These are phyloP conservation scores for Yarrowia porcina DNA, from an alignment of 805 yeast species.

Conservation along the genomic window DNA sequence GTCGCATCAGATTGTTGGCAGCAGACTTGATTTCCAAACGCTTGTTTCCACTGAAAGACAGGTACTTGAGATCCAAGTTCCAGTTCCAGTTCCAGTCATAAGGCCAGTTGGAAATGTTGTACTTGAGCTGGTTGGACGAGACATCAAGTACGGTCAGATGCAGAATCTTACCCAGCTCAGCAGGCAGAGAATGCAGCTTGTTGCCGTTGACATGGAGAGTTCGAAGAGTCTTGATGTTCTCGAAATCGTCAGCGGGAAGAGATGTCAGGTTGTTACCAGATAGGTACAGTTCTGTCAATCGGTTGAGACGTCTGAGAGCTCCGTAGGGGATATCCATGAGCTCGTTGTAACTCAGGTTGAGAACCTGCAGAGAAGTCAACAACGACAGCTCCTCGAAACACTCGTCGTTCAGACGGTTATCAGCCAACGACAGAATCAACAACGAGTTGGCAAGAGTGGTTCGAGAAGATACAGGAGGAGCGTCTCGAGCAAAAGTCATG, in stretches of 20 bases:
- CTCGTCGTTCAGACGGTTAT: constrained; percentile 77
- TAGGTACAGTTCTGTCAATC: constrained; percentile 62
- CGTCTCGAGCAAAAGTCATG: constrained; percentile 1
- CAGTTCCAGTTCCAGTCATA: constrained; percentile 98
- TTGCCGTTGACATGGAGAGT: constrained; percentile 76
- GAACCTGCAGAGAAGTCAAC: constrained; percentile 53
- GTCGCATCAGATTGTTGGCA: constrained; percentile 43
- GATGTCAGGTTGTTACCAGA: constrained; percentile 80
- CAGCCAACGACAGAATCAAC: constrained; percentile 63
- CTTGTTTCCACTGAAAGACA: constrained; percentile 90
- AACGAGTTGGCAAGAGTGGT: constrained; percentile 48
- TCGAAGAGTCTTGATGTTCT: constrained; percentile 53
- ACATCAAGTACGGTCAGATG: constrained; percentile 75
- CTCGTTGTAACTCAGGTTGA: constrained; percentile 83
- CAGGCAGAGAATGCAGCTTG: constrained; percentile 79
- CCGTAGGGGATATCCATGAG: constrained; percentile 77
- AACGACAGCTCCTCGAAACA: constrained; percentile 65
- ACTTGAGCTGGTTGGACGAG: constrained; percentile 84
- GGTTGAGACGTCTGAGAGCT: constrained; percentile 54
- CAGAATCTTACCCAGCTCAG: constrained; percentile 71
- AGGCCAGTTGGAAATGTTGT: constrained; percentile 89
- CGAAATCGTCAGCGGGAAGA: constrained; percentile 84
- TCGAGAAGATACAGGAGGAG: constrained; percentile 6
- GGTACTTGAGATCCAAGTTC: constrained; percentile 68
- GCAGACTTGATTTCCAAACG: constrained; percentile 81